Evolutionary conservation across 129 eudicot genomes (phyloP).

Genomic region (Chrysanthemum lavandulifolium): DNA sequence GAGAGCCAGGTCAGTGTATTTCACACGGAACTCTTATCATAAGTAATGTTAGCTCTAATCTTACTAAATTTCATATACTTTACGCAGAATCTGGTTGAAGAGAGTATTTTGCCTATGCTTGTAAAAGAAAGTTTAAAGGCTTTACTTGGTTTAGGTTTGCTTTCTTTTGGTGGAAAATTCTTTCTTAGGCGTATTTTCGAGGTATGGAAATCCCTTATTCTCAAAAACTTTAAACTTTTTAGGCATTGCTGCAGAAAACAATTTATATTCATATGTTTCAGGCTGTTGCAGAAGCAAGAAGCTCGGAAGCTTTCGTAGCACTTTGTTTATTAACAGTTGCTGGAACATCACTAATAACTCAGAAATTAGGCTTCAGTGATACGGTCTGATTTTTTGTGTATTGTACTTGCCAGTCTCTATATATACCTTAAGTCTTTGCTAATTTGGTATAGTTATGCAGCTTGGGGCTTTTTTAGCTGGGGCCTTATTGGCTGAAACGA

Average conservation of each 20-base stretch:
- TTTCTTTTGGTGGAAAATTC: constrained; percentile 88
- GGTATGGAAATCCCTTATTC: constrained; percentile 41
- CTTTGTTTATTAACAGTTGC: constrained; percentile 97
- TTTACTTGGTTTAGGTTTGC: constrained; percentile 82
- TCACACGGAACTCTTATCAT: not conserved
- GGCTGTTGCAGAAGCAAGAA: constrained; percentile 98
- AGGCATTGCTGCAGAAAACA: constrained; percentile 13
- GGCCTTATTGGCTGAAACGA: constrained; percentile 91
- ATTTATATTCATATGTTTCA: constrained; percentile 34
- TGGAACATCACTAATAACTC: constrained; percentile 96
- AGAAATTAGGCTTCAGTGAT: constrained; percentile 97
- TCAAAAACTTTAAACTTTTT: constrained; percentile 4
- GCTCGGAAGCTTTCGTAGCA: constrained; percentile 98
- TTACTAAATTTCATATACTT: constrained; percentile 1
- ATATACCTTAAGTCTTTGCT: constrained; percentile 16
- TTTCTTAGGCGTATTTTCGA: constrained; percentile 89
- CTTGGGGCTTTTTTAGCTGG: constrained; percentile 99
- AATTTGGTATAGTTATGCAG: constrained; percentile 40
- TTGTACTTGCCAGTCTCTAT: not conserved
- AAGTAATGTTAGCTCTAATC: not conserved
- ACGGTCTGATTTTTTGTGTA: constrained; percentile 50
- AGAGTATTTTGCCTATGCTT: constrained; percentile 90
- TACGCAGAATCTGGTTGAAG: constrained; percentile 67
- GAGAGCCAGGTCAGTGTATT: constrained; percentile 72
- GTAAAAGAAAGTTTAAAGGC: constrained; percentile 90